Conservation (phyloP, 805 yeast species). For the Kluyveromyces siamensis region DNA sequence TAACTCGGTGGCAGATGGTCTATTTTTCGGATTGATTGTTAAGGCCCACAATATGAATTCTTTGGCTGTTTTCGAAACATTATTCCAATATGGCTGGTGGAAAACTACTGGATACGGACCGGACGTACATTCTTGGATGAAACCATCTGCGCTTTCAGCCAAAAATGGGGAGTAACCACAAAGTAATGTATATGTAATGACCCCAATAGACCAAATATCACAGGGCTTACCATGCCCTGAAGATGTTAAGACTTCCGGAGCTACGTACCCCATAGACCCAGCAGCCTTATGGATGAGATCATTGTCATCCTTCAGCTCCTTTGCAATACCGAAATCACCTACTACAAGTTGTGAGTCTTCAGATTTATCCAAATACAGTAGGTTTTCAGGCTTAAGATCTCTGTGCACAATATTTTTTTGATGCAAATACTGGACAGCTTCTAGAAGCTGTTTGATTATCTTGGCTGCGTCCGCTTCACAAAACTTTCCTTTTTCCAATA, state of each 20-base stretch:
- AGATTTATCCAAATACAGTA: slow-evolving; percentile 54
- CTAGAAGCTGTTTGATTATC: slow-evolving; percentile 63
- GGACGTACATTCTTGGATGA: slow-evolving; percentile 65
- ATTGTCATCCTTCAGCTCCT: slow-evolving; percentile 49
- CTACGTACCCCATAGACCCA: slow-evolving; percentile 94
- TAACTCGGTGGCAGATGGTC: slow-evolving; percentile 63
- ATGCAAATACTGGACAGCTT: slow-evolving; percentile 77
- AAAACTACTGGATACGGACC: slow-evolving; percentile 71
- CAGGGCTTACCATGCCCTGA: slow-evolving; percentile 92
- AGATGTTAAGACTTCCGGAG: slow-evolving; percentile 82
- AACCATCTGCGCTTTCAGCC: slow-evolving; percentile 73
- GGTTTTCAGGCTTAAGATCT: slow-evolving; percentile 90
- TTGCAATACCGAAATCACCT: slow-evolving; percentile 96
- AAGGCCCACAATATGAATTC: slow-evolving; percentile 65
- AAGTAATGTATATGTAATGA: slow-evolving; percentile 78
- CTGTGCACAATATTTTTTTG: slow-evolving; percentile 75
- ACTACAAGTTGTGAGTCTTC: slow-evolving; percentile 66
- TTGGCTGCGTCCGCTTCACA: slow-evolving; percentile 82
- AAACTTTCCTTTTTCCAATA: slow-evolving; percentile 69
- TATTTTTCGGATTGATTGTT: slow-evolving; percentile 52
- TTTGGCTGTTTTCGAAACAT: slow-evolving; percentile 73
- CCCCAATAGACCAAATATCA: slow-evolving; percentile 94
- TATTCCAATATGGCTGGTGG: slow-evolving; percentile 80
- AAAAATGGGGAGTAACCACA: slow-evolving; percentile 92
- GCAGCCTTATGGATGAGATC: slow-evolving; percentile 65